Evolutionary conservation across 2,329 filamentous ascomycete species (phyloP).

Genomic region (Diplodia corticola): DNA sequence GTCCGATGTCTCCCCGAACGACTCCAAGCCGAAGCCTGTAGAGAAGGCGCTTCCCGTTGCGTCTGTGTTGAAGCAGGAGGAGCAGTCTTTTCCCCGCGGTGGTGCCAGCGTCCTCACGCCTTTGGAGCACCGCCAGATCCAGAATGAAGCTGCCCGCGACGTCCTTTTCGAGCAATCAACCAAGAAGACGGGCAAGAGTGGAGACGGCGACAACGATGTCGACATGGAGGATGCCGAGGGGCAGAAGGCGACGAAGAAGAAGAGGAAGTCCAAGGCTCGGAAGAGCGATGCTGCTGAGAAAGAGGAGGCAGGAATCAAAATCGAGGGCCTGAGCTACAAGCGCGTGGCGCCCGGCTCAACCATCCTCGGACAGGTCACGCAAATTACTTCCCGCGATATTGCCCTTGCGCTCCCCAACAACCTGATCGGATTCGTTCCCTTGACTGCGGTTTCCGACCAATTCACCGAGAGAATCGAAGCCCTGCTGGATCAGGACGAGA

Average conservation of each 20-base stretch:
- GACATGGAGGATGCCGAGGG: conserved; percentile 42
- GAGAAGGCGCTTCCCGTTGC: conserved; percentile 31
- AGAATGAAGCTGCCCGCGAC: conserved; percentile 88
- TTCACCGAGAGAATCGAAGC: conserved; percentile 75
- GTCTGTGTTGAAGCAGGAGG: conserved; percentile 69
- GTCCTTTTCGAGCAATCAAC: conserved; percentile 79
- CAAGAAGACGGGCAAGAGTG: conserved; percentile 59
- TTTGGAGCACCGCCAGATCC: conserved; percentile 93
- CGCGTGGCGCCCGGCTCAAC: conserved; percentile 82
- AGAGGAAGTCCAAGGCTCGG: conserved; percentile 50
- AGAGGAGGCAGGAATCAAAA: conserved; percentile 58
- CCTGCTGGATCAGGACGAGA: conserved; percentile 61
- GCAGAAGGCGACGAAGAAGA: conserved; percentile 54
- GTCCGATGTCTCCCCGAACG: conserved; percentile 34
- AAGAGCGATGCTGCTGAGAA: conserved; percentile 47
- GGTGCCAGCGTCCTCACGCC: conserved; percentile 89
- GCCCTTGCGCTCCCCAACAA: conserved; percentile 89
- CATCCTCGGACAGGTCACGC: conserved; percentile 81
- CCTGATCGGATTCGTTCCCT: conserved; percentile 81
- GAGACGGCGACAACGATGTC: conserved; percentile 52
- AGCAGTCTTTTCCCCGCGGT: conserved; percentile 87
- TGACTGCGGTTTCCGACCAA: conserved; percentile 85
- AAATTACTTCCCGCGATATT: conserved; percentile 77
- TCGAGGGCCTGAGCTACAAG: conserved; percentile 90
- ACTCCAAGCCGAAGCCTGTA: conserved; percentile 32